Conservation (phyloP, 225 moss, liverwort and hornwort genomes). For the Climacium dendroides region DNA sequence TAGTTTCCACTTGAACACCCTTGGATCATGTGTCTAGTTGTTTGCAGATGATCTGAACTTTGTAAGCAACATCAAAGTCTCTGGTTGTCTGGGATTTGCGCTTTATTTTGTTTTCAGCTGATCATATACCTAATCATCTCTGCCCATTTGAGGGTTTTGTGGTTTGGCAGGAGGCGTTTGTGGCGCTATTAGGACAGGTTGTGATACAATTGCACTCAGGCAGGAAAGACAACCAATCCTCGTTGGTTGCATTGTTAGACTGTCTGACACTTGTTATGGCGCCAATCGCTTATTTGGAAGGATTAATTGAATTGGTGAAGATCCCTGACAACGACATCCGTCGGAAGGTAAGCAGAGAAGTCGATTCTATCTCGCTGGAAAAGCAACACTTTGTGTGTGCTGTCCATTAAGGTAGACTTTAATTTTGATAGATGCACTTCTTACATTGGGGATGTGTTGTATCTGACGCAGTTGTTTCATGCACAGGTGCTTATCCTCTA, state of each 20-base stretch:
- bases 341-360: constrained; percentile 39
- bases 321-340: constrained; percentile 54
- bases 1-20: not conserved
- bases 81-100: not conserved
- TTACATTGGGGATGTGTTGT: not conserved
- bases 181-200: constrained; percentile 66
- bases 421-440: not conserved
- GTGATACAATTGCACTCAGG: constrained; percentile 63
- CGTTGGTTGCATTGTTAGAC: constrained; percentile 55
- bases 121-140: not conserved
- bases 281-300: constrained; percentile 53
- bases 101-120: not conserved
- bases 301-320: constrained; percentile 62
- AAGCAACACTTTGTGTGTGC: not conserved
- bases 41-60: not conserved
- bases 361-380: not conserved
- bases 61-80: not conserved
- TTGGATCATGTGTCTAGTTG: not conserved
- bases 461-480: not conserved
- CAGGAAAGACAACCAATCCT: constrained; percentile 30
- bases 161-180: constrained; percentile 61
- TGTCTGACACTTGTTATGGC: constrained; percentile 63
- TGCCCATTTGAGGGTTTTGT: not conserved
- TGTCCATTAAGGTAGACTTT: not conserved
- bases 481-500: constrained; percentile 67